Evolutionary conservation across 768 basidiomycete genomes (phyloP), one percentile per base, ranked within the genome.

Genomic region (Podaxis mareebaensis): DNA sequence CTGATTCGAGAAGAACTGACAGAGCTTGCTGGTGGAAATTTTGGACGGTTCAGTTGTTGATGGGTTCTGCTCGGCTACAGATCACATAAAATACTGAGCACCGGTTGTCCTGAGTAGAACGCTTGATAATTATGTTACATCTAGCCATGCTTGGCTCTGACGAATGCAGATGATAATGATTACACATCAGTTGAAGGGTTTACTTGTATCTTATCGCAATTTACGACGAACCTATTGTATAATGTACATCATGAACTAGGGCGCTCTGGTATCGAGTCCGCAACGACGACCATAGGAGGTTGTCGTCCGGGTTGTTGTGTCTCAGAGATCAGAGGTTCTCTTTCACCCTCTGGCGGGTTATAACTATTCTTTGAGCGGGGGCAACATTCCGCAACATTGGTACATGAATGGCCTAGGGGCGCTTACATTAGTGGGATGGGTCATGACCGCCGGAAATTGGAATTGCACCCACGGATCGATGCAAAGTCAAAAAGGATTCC

Each of bases 401-500:
- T 79, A 61, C 72, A 80, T 40, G 60, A 51, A 67, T 79, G 78
- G 10, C 77, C 79, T 80, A 55, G 7, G 2, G 2, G 12, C 30
- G 10, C 26, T 56, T 36, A 26, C 54, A 39, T 56, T 36, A 24
- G 39, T 59, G 12, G 30, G 22, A 20, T 40, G 7, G 28, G 51
- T 38, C 17, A 26, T 2, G 42, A 12, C 3, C 33, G 6, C 28
- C 28, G 6, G 28, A 30, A 30, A 28, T 22, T 38, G 8, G 49
- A 24, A 55, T 24, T 11, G 4, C 33, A 67, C 76, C 48, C 67
- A 81, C 78, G 75, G 59, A 77, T 67, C 1, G 79, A 78, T 1
- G 67, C 65, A 61, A 78, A 80, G 67, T 80, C 78, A 12, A 78
- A 62, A 63, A 75, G 76, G 3, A 77, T 68, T 28, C 79, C 80